A percentile compares a stretch with the other conserved stretches of the same genome.
These are phyloP conservation scores for Pholiota molesta DNA, from an alignment of 768 basidiomycete species.

Conservation along the genomic window DNA sequence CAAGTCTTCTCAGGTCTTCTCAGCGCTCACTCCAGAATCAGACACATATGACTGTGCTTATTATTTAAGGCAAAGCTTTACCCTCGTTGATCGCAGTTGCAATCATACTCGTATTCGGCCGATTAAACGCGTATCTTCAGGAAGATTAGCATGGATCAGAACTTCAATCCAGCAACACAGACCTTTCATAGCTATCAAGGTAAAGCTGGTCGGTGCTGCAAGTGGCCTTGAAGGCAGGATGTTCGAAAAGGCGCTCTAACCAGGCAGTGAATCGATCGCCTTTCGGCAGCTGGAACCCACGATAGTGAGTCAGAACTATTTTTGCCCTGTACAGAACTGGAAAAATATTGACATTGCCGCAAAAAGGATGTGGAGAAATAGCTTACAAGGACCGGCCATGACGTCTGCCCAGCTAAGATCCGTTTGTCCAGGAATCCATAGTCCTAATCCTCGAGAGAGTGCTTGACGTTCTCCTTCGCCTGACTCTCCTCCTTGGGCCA, in stretches of 20 bases:
- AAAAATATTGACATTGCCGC: not conserved
- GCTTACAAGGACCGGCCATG: conserved; percentile 71
- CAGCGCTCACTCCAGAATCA: not conserved
- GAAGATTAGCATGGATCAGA: not conserved
- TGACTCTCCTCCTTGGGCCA: conserved; percentile 37
- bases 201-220: conserved; percentile 72
- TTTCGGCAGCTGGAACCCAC: conserved; percentile 60
- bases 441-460: conserved; percentile 46
- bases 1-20: not conserved
- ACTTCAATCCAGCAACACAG: conserved; percentile 23
- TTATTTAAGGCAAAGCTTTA: conserved; percentile 56
- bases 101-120: conserved; percentile 77
- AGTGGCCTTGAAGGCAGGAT: conserved; percentile 67
- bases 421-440: conserved; percentile 56
- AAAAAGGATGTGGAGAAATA: not conserved
- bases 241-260: conserved; percentile 53
- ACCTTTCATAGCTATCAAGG: conserved; percentile 74
- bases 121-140: conserved; percentile 72
- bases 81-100: conserved; percentile 77
- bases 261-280: conserved; percentile 55
- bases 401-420: conserved; percentile 67
- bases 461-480: conserved; percentile 44
- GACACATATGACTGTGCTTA: no score
- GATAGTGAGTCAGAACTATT: conserved; percentile 66
- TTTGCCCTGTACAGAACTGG: conserved; percentile 73